Evolutionary conservation across 352 stramenopile genomes (phyloP), one percentile per base, ranked within the genome.

Genomic region (Phytophthora sansomeana): DNA sequence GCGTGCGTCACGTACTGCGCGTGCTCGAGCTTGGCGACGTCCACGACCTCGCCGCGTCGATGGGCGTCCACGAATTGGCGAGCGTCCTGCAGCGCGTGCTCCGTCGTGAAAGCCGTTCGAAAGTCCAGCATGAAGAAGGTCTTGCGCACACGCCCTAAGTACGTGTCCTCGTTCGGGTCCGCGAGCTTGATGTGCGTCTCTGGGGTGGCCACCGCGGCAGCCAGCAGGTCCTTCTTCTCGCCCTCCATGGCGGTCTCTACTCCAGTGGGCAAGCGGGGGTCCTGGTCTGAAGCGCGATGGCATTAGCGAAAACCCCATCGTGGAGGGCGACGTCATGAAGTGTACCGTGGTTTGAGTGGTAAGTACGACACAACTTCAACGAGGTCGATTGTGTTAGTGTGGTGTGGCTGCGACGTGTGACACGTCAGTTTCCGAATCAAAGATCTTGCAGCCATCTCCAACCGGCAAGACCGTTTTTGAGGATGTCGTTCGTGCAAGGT

Each of bases 121-220:
- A 93, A 83, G 78, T 95, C 87, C 49, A 95, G 75, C 83, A 90
- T 90, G 69, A 80, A 74, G 68, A 92, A 92, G 42, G 79, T 93
- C 80, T 93, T 95, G 69, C 74, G 74, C 60, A 95, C 84, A 19
- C 87, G 83, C 13, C 84, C 84, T 19, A 72, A 73, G 72, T 95
- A 95, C 69, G 84, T 93, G 33, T 83, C 81, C 35, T 95, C 87
- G 38, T 87, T 81, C 30, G 82, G 83, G 53, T 95, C 87, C 14
- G 77, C 80, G 16, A 92, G 74, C 74, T 95, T 91, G 30, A 83
- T 78, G 61, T 73, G 78, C 38, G 44, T 65, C 64, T 73, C 75
- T 21, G 54, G 63, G 33, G 28, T 36, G 44, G 16, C 41, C 54
- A 61, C 50, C 58, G 32, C 71, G 30, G 43, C 52, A 42, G 30